Base-by-base conservation (phyloP, 768 basidiomycete species). In the Suillus variegatus region DNA sequence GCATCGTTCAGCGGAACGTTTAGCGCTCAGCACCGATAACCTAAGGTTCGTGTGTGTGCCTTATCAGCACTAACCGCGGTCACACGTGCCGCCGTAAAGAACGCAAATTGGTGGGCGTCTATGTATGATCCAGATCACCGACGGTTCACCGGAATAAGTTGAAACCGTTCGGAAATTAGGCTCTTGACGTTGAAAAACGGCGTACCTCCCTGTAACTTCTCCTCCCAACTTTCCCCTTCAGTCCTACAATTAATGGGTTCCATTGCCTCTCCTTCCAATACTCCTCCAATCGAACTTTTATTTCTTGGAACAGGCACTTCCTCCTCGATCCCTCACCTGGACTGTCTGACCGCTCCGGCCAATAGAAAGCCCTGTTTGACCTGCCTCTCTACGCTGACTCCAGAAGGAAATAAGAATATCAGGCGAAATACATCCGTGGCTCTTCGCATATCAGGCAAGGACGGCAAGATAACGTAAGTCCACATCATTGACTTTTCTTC, bases 301-400 rank as follows among this genome's bases (percentile, higher is more conserved):
- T 92, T 94, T 74, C 85, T 94, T 38, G 93, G 93, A 61, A 95
- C 92, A 44, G 93, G 92, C 60, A 90, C 89, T 36, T 94, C 93
- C 10, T 86, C 86, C 36, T 86, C 88, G 67, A 67, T 95, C 16
- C 93, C 93, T 18, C 80, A 85, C 57, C 73, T 89, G 60, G 83
- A 83, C 67, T 97, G 95, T 76, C 78, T 97, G 65, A 96, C 95
- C 1, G 84, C 85, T 44, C 85, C 87, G 12, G 82, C 86, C 16
- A 79, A 78, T 12, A 79, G 72, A 13, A 76, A 76, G 40, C 80
- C 81, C 41, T 93, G 92, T 73, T 78, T 76, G 65, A 88, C 91
- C 0, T 92, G 92, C 70, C 77, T 88, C 56, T 88, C 90, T 43
- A 88, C 91, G 36, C 78, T 88, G 66, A 83, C 74, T 0, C 85